Conservation (phyloP, 371 early-diverging fungal species). For the Rhizopus stolonifer region DNA sequence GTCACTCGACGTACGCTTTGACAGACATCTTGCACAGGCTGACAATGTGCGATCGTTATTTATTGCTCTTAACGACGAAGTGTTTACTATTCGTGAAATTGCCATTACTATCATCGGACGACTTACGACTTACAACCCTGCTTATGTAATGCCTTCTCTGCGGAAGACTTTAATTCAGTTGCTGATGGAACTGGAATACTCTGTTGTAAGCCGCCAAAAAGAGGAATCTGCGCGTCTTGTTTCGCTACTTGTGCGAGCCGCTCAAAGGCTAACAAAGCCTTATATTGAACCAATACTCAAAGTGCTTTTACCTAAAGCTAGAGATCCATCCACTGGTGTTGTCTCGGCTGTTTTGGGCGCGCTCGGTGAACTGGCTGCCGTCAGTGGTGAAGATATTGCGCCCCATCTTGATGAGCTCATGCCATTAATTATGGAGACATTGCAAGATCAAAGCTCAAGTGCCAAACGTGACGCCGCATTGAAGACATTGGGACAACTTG, state of each 20-base stretch:
- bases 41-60: conserved; percentile 89
- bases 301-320: conserved; percentile 81
- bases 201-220: conserved; percentile 80
- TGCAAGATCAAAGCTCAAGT: conserved; percentile 87
- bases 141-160: conserved; percentile 90
- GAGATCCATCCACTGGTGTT: conserved; percentile 79
- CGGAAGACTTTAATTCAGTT: conserved; percentile 87
- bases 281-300: conserved; percentile 90
- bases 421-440: conserved; percentile 85
- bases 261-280: conserved; percentile 84
- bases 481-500: conserved; percentile 81
- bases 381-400: conserved; percentile 83
- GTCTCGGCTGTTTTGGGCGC: conserved; percentile 83
- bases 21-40: conserved; percentile 87
- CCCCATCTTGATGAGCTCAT: conserved; percentile 83
- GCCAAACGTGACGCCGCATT: conserved; percentile 89
- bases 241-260: conserved; percentile 74
- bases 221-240: conserved; percentile 88
- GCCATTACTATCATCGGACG: conserved; percentile 89
- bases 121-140: conserved; percentile 85
- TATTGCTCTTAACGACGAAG: conserved; percentile 91
- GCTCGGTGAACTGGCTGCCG: conserved; percentile 86
- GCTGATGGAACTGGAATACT: conserved; percentile 90
- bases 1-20: conserved; percentile 82
- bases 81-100: conserved; percentile 85